phyloP scores from a whole-genome alignment of 2,329 filamentous ascomycete genomes.

The Tolypocladium cylindrosporum region DNA sequence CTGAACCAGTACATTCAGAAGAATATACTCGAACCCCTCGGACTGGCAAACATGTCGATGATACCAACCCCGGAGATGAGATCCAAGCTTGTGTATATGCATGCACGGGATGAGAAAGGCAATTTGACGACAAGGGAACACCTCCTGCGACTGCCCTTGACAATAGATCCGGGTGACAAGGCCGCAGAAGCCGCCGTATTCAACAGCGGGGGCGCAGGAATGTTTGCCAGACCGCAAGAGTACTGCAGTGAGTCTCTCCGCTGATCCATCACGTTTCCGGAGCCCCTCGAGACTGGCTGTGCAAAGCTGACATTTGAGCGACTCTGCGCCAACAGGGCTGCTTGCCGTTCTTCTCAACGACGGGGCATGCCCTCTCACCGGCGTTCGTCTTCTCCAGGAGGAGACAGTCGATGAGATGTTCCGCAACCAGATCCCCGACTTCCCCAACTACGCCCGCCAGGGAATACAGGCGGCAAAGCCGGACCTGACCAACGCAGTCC shows the following conservation, averaged over 20 bases:
- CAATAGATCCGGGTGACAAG: conserved; percentile 17
- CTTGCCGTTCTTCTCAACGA: conserved; percentile 54
- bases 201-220: conserved; percentile 52
- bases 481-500: conserved; percentile 33
- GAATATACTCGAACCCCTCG: conserved; percentile 37
- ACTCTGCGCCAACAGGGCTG: conserved; percentile 31
- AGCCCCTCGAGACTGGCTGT: not conserved
- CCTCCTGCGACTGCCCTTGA: conserved; percentile 33
- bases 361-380: conserved; percentile 48
- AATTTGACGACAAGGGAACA: conserved; percentile 35
- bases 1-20: conserved; percentile 40
- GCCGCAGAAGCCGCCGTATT: conserved; percentile 34
- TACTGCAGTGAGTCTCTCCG: conserved; percentile 38
- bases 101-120: conserved; percentile 37
- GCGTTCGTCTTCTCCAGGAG: conserved; percentile 40
- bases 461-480: conserved; percentile 35
- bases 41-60: conserved; percentile 42
- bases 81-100: conserved; percentile 44
- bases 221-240: conserved; percentile 49
- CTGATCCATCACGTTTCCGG: not conserved
- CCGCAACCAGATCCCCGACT: conserved; percentile 47
- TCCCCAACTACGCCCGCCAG: conserved; percentile 41
- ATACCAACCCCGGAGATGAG: conserved; percentile 45
- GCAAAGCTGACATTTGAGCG: not conserved
- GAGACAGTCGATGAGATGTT: conserved; percentile 56